Percentiles rank a stretch among this genome's conserved stretches.
These are phyloP conservation scores for Candida piceae DNA, from an alignment of 805 yeast species.

Conservation along the genomic window DNA sequence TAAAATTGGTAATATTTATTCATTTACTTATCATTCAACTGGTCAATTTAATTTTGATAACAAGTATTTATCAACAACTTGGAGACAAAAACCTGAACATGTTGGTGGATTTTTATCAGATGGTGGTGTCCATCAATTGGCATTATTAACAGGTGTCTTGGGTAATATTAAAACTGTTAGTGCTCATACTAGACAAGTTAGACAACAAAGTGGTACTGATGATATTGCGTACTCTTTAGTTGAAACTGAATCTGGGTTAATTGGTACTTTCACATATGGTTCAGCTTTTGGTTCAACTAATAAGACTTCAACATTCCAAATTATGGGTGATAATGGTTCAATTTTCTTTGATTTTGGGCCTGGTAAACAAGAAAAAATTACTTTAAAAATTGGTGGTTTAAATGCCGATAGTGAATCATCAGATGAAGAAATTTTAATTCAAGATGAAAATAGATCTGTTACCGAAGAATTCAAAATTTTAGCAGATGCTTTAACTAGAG, in stretches of 20 bases:
- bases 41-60: constrained; percentile 61
- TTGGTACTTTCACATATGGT: constrained; percentile 86
- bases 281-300: constrained; percentile 82
- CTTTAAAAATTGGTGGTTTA: constrained; percentile 46
- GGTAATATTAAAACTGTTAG: constrained; percentile 70
- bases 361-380: constrained; percentile 34
- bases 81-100: constrained; percentile 91
- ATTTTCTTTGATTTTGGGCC: constrained; percentile 62
- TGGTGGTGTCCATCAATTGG: constrained; percentile 96
- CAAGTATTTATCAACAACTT: constrained; percentile 63
- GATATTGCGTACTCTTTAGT: constrained; percentile 75
- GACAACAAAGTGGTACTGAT: constrained; percentile 73
- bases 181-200: constrained; percentile 73
- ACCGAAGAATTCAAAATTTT: constrained; percentile 44
- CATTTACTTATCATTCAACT: constrained; percentile 69
- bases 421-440: constrained; percentile 32
- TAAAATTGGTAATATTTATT: constrained; percentile 66
- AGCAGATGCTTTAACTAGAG: constrained; percentile 30
- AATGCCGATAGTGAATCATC: constrained; percentile 44
- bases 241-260: constrained; percentile 49
- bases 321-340: constrained; percentile 79
- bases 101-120: constrained; percentile 90
- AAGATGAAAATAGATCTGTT: constrained; percentile 38
- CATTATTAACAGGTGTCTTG: constrained; percentile 73
- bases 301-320: constrained; percentile 59